These are phyloP conservation scores for Verticillium zaregamsianum DNA, from an alignment of 2,329 filamentous ascomycete species.

Conservation along the genomic window DNA sequence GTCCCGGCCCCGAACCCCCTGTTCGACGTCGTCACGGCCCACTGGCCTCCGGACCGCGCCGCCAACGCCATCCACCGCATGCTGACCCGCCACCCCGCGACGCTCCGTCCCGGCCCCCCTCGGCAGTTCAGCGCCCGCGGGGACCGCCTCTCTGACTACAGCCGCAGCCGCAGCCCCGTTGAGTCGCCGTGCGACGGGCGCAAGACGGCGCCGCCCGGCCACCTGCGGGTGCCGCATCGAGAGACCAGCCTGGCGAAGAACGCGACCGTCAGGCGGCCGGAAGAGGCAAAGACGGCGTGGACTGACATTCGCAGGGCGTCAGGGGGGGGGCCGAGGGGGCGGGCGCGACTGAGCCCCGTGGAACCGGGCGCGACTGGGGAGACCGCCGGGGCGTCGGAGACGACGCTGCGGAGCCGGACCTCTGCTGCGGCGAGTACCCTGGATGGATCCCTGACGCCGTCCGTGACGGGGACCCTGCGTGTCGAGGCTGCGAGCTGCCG, in stretches of 20 bases:
- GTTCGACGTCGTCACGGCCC: conserved; percentile 34
- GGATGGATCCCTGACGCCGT: neutral
- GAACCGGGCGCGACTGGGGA: neutral
- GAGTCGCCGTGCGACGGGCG: neutral
- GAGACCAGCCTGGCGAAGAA: conserved; percentile 9
- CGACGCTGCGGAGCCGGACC: neutral
- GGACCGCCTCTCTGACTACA: neutral
- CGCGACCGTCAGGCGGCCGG: conserved; percentile 1
- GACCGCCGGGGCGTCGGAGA: neutral
- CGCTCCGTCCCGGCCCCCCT: neutral
- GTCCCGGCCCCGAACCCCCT: conserved; percentile 32
- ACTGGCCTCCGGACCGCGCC: conserved; percentile 32
- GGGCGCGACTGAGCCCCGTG: neutral
- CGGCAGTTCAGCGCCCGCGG: neutral
- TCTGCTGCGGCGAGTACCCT: neutral
- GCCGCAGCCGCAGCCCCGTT: neutral
- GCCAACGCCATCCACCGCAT: conserved; percentile 34
- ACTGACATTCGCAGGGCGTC: neutral
- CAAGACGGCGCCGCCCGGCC: neutral
- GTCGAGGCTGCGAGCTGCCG: neutral
- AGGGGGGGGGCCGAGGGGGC: neutral
- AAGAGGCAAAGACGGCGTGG: neutral
- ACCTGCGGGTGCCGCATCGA: conserved; percentile 5
- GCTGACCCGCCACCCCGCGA: conserved; percentile 7
- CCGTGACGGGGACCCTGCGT: neutral